A percentile compares a stretch with the other conserved stretches of the same genome.
These are phyloP conservation scores for Geotrichum restrictum DNA, from an alignment of 1,139 yeast species.

Conservation along the genomic window DNA sequence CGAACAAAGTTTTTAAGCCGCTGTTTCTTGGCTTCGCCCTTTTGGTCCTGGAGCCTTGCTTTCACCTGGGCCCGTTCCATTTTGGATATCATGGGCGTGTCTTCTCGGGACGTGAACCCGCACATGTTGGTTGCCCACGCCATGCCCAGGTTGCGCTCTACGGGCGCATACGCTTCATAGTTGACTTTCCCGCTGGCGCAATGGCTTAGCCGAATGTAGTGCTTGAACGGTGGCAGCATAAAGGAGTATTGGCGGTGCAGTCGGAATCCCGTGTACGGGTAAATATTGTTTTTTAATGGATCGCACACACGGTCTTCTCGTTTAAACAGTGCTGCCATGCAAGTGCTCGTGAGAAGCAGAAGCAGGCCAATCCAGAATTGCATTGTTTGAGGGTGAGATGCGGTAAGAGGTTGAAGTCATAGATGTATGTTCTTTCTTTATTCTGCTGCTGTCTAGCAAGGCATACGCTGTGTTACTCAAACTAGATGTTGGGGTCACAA, in stretches of 20 bases:
- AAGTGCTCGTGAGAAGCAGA: neutral
- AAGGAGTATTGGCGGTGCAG: constrained; percentile 48
- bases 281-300: constrained; percentile 34
- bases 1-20: neutral
- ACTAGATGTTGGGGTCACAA: neutral
- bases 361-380: neutral
- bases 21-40: neutral
- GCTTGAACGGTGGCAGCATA: constrained; percentile 32
- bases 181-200: constrained; percentile 55
- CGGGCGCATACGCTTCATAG: constrained; percentile 43
- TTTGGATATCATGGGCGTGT: neutral
- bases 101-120: constrained; percentile 29
- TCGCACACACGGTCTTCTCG: constrained; percentile 42
- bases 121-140: constrained; percentile 57
- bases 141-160: constrained; percentile 43
- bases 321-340: constrained; percentile 6
- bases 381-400: too few species aligned
- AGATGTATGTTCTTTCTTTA: too few species aligned
- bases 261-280: constrained; percentile 58
- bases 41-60: neutral
- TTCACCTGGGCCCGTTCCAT: neutral
- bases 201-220: constrained; percentile 49
- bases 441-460: neutral
- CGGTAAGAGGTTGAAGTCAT: neutral
- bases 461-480: neutral